These are phyloP conservation scores for Fusarium miscanthi DNA, from an alignment of 2,329 filamentous ascomycete species.

Conservation along the genomic window DNA sequence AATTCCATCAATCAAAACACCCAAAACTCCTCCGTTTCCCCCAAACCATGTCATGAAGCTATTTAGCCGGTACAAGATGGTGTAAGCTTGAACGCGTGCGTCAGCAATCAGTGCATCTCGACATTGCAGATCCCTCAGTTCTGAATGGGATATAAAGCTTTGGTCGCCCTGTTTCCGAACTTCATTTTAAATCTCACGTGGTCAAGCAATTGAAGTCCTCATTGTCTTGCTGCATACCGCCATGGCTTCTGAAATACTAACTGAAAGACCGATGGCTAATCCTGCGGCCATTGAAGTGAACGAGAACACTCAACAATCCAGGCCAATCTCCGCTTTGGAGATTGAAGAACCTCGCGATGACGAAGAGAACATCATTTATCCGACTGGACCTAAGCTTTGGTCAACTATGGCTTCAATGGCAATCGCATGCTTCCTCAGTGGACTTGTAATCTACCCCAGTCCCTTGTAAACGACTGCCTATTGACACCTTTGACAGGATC, in stretches of 20 bases:
- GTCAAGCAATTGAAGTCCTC: fast-evolving
- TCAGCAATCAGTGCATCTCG: neutral
- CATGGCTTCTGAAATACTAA: conserved; percentile 14
- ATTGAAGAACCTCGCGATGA: conserved; percentile 10
- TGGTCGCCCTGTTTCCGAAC: fast-evolving
- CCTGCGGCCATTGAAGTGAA: fast-evolving
- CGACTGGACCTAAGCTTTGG: conserved; percentile 38
- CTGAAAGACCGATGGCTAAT: neutral
- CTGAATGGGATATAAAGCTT: fast-evolving
- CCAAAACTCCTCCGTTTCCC: neutral
- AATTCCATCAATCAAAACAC: conserved; percentile 9
- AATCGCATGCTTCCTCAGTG: conserved; percentile 39
- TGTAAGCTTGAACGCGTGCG: conserved; percentile 4
- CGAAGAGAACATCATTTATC: conserved; percentile 11
- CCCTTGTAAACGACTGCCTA: fast-evolving
- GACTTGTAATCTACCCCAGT: conserved; percentile 4
- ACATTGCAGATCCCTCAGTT: neutral
- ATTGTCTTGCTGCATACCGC: fast-evolving
- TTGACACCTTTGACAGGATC: conserved; percentile 7
- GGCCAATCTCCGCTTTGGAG: neutral
- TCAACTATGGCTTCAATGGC: conserved; percentile 41
- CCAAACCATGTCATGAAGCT: neutral
- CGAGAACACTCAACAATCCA: neutral
- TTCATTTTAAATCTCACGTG: fast-evolving
- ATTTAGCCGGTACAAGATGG: neutral